Evolutionary conservation across 306 rosid genomes (phyloP).

Genomic region (Cicer yamashitae): DNA sequence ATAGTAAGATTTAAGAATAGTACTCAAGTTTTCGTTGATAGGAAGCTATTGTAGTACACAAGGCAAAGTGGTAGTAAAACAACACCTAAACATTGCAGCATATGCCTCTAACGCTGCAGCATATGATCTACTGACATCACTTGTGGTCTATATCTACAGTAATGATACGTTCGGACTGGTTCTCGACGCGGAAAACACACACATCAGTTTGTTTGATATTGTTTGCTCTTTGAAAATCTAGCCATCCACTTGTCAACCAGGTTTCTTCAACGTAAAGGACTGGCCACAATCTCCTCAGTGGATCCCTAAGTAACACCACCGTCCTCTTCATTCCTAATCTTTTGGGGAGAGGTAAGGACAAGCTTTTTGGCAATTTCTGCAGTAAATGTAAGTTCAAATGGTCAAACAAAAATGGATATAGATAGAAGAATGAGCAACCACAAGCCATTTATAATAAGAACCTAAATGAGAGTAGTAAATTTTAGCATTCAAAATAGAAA

Average conservation of each 20-base stretch:
- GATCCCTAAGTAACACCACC: constrained; percentile 57
- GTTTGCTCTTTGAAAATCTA: constrained; percentile 54
- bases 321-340: constrained; percentile 4
- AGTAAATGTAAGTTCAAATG: neutral
- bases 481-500: constrained; percentile 8
- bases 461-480: neutral
- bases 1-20: neutral
- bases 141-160: constrained; percentile 40
- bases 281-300: constrained; percentile 57
- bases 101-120: constrained; percentile 1
- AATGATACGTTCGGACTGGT: constrained; percentile 33
- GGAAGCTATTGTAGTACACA: neutral
- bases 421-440: neutral
- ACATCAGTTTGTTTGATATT: constrained; percentile 53
- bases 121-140: constrained; percentile 9
- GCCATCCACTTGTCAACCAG: constrained; percentile 56
- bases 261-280: constrained; percentile 52
- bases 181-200: constrained; percentile 51
- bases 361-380: constrained; percentile 57
- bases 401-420: constrained; percentile 13
- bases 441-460: neutral
- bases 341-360: constrained; percentile 22
- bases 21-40: constrained; percentile 13
- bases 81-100: constrained; percentile 4
- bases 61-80: constrained; percentile 6